Base-by-base conservation (phyloP, 225 moss, liverwort and hornwort genomes). In the Polytrichum formosum region DNA sequence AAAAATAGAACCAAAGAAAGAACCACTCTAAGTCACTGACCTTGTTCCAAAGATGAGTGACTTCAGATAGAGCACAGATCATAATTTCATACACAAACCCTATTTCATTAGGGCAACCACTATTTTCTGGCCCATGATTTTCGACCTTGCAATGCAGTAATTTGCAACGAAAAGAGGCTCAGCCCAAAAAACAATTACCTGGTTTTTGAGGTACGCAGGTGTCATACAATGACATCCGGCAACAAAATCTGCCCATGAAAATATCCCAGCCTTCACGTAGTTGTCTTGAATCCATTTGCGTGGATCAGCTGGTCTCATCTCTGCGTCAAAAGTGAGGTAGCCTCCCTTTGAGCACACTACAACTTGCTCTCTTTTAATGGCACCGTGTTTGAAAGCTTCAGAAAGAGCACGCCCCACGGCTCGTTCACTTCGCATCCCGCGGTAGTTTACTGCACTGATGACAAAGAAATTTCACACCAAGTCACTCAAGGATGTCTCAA, bases 311-410 rank as follows among this genome's bases (percentile, higher is more conserved):
- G 92, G 92, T 67, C 77, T 85, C 37, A 37, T 37, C 62, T 84
- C 82, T 18, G 75, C 83, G 66, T 90, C 90, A 21, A 90, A 92
- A 25, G 90, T 88, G 26, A 92, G 82, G 64, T 88, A 92, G 5
- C 92, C 92, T 74, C 92, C 92, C 84, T 90, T 92, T 18, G 92
- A 84, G 70, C 92, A 92, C 1, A 90, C 82, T 13, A 92, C 85
- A 26, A 92, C 87, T 75, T 92, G 88, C 71, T 81, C 67, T 68
- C 91, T 84, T 54, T 73, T 73, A 31, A 85, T 65, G 53, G 74
- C 54, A 25, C 81, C 81, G 75, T 61, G 63, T 65, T 68, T 73
- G 29, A 90, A 71, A 64, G 83, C 91, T 77, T 75, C 79, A 61
- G 76, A 64, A 25, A 91, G 60, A 59, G 89, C 89, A 73, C 87